Percentiles rank a stretch among this genome's conserved stretches.
phyloP scores from a whole-genome alignment of 1,139 yeast genomes.

The Arxiozyma slooffiae region DNA sequence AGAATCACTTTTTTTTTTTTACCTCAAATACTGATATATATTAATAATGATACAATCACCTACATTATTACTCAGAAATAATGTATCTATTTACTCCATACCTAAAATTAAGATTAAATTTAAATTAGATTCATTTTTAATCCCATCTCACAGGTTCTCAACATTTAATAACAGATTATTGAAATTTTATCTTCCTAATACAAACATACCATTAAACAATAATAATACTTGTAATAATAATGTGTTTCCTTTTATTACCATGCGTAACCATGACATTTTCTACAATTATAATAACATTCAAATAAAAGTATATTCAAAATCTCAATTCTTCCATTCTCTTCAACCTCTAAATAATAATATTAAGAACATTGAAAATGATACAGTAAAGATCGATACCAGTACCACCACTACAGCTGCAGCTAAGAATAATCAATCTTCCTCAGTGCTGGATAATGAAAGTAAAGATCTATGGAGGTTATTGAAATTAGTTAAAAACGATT shows the following conservation, averaged over 20 bases:
- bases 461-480: constrained; percentile 43
- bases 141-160: neutral
- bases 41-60: neutral
- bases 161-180: neutral
- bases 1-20: no score
- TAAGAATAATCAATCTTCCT: constrained; percentile 16
- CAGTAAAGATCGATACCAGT: neutral
- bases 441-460: constrained; percentile 23
- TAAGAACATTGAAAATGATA: neutral
- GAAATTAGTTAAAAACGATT: constrained; percentile 42
- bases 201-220: no score
- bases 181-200: neutral
- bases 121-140: neutral
- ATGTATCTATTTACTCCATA: no score
- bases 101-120: neutral
- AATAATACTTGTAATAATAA: no score
- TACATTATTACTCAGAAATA: neutral
- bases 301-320: neutral
- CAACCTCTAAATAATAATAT: neutral
- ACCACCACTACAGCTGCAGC: neutral
- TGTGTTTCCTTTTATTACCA: neutral
- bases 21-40: no score
- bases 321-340: neutral
- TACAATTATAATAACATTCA: neutral
- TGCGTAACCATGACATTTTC: neutral